These are phyloP conservation scores for Phytophthora pluvialis DNA, from an alignment of 352 stramenopile genomes.

Conservation along the genomic window DNA sequence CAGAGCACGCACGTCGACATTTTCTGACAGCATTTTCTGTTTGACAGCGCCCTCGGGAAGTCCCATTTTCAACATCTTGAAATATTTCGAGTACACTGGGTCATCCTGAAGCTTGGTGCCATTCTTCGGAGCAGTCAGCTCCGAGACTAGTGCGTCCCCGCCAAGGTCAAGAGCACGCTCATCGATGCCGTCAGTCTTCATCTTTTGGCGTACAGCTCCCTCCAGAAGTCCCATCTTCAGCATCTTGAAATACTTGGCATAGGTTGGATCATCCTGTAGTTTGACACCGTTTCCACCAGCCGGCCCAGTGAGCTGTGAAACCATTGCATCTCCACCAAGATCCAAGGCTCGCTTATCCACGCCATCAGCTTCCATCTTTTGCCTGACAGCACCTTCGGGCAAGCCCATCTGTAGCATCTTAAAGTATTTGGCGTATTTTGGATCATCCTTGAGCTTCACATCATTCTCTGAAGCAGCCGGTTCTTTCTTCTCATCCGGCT, in stretches of 20 bases:
- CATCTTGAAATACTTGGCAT: conserved; percentile 94
- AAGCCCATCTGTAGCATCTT: conserved; percentile 94
- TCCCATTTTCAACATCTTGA: conserved; percentile 96
- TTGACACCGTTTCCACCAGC: conserved; percentile 20
- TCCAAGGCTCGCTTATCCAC: conserved; percentile 44
- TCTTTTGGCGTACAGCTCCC: conserved; percentile 86
- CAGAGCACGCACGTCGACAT: conserved; percentile 58
- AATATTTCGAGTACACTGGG: conserved; percentile 88
- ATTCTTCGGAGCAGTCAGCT: conserved; percentile 35
- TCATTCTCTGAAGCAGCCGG: conserved; percentile 1
- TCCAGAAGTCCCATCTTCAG: conserved; percentile 89
- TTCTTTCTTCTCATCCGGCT: conserved; percentile 12
- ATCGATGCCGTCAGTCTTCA: conserved; percentile 64
- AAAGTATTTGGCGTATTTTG: conserved; percentile 91
- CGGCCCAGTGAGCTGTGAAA: conserved; percentile 30
- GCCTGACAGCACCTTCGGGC: conserved; percentile 77
- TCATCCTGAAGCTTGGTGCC: conserved; percentile 61
- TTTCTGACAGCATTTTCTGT: conserved; percentile 83
- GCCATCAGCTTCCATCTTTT: conserved; percentile 82
- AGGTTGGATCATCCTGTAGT: conserved; percentile 48
- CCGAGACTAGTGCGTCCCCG: conserved; percentile 50
- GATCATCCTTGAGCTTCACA: conserved; percentile 59
- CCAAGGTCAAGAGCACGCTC: conserved; percentile 66
- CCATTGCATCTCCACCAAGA: conserved; percentile 42
- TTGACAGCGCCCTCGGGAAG: conserved; percentile 84